Conservation (phyloP, 208 protist species). For the Acanthamoeba healyi region DNA sequence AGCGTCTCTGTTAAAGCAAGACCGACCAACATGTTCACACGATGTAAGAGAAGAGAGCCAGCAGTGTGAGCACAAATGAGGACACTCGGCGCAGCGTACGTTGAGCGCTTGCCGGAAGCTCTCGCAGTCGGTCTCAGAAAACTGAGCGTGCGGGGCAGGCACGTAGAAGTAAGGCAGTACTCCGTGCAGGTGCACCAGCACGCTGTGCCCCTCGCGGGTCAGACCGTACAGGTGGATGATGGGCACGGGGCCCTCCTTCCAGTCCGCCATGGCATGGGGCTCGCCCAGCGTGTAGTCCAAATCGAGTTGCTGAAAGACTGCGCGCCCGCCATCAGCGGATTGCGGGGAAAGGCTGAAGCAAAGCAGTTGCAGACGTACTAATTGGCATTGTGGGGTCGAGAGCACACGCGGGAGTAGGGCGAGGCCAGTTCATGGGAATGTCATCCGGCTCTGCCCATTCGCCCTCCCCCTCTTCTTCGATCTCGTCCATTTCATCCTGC, state of each 20-base stretch:
- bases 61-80: no score
- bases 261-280: constrained; percentile 81
- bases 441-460: neutral
- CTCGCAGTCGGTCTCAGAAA: constrained; percentile 69
- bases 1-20: constrained; percentile 21
- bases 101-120: constrained; percentile 72
- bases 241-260: constrained; percentile 69
- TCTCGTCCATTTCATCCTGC: neutral
- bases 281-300: constrained; percentile 82
- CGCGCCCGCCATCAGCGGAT: no score
- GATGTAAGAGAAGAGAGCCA: neutral
- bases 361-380: neutral
- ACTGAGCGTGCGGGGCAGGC: constrained; percentile 80
- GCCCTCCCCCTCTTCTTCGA: neutral
- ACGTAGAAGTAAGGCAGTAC: constrained; percentile 95
- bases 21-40: neutral
- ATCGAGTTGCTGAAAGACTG: constrained; percentile 88
- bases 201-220: constrained; percentile 91
- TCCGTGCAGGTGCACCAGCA: constrained; percentile 92
- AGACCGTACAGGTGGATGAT: constrained; percentile 92
- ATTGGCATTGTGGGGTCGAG: neutral
- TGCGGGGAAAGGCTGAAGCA: neutral
- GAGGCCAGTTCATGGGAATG: neutral
- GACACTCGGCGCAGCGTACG: no score
- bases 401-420: neutral